Percentiles rank a stretch among this genome's conserved stretches.
phyloP scores from a whole-genome alignment of 1,284 basidiomycete species.

The Spongispora temasekensis region DNA sequence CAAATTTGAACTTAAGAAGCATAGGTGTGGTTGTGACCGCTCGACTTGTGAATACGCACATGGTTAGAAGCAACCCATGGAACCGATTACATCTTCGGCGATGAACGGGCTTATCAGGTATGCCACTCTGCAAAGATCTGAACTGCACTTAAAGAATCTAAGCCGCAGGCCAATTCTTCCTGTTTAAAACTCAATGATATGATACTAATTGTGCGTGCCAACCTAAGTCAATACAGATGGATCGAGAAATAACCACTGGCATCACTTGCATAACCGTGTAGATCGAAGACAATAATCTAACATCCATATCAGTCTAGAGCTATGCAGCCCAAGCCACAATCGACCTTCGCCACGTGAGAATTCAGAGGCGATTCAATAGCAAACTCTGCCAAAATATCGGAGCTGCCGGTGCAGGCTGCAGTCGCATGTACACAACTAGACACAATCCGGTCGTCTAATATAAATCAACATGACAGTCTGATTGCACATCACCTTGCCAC shows the following conservation, averaged over 20 bases:
- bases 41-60: slow-evolving; percentile 1
- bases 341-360: neutral
- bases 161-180: no score
- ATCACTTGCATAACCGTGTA: slow-evolving; percentile 13
- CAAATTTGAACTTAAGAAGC: neutral
- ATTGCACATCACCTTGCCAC: no score
- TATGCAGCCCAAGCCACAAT: neutral
- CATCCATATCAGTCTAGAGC: neutral
- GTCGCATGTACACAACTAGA: no score
- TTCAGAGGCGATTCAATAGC: neutral
- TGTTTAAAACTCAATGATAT: no score
- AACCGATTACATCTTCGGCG: slow-evolving; percentile 27
- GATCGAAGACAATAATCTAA: slow-evolving; percentile 13
- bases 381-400: slow-evolving; percentile 2
- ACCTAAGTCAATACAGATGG: no score
- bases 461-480: no score
- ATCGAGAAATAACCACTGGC: slow-evolving; percentile 17
- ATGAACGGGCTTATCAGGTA: no score
- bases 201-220: neutral
- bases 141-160: no score
- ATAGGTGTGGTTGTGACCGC: neutral
- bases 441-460: no score
- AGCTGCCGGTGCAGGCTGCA: neutral
- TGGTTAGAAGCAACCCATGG: neutral
- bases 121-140: no score